Base-by-base conservation (phyloP, 73 alveolate genomes). In the Paramecium sexaurelia region DNA sequence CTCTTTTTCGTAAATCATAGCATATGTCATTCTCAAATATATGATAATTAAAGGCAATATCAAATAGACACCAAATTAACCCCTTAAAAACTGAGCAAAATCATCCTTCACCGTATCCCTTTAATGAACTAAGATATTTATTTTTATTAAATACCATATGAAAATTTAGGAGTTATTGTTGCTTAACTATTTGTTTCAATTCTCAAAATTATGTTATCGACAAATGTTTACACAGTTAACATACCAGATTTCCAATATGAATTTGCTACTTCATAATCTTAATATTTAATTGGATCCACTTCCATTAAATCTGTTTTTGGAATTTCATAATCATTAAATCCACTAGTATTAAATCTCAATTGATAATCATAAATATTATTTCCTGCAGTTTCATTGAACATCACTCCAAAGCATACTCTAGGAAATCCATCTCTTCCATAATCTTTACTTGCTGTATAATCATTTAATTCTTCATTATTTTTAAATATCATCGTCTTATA, bases 1-100 rank as follows among this genome's bases (percentile, higher is more conserved):
- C 88, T 97, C 99, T 85, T 97, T 97, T 91, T 98, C 99, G 26
- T 91, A 84, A 1, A 93, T 85, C 35, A 93, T 9, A 0, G 83
- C 91, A 69, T 88, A 88, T 7, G 94, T 88, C 94, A 88, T 88
- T 88, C 94, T 88, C 45, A 88, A 88, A 41, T 88, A 88, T 6
- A 68, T 71, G 24, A 88, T 45, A 40, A 88, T 88, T 61, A 88
- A 20, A 39, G 94, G 94, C 7, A 88, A 55, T 37, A 88, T 84
- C 45, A 88, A 61, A 69, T 68, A 88, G 4, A 88, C 83, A 19
- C 91, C 85, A 56, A 88, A 88, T 32, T 40, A 19, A 2, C 94
- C 94, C 26, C 69, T 69, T 32, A 88, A 17, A 69, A 40, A 68
- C n/a, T 51, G 20, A 20, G 94, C 84, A 20, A 88, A 69, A 9